Conservation (phyloP, 2,329 filamentous ascomycete genomes). For the Scytalidium lignicola region DNA sequence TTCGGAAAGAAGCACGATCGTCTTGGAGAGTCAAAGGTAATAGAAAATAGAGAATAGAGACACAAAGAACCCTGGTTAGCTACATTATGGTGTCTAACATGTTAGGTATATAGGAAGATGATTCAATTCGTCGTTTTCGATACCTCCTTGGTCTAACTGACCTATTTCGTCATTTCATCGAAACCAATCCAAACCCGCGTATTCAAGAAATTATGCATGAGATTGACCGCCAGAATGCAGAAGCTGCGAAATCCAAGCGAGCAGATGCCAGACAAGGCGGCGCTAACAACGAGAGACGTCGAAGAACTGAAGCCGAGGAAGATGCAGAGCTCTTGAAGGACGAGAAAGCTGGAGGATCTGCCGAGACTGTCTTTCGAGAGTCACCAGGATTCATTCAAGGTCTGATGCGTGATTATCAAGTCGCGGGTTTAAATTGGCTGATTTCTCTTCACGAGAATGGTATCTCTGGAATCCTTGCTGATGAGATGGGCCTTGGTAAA, state of each 20-base stretch:
- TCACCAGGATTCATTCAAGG: constrained; percentile 84
- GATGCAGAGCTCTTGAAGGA: constrained; percentile 85
- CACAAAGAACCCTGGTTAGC: not conserved
- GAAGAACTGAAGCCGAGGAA: constrained; percentile 95
- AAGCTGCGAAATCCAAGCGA: constrained; percentile 66
- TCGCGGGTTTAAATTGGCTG: constrained; percentile 94
- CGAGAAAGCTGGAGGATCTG: constrained; percentile 80
- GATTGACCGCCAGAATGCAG: constrained; percentile 88
- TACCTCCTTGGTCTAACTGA: constrained; percentile 94
- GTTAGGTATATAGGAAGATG: constrained; percentile 65
- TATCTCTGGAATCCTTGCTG: constrained; percentile 94
- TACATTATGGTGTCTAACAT: not conserved
- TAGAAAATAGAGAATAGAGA: no score
- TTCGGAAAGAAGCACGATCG: constrained; percentile 93
- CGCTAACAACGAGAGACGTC: constrained; percentile 69
- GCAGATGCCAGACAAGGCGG: constrained; percentile 76
- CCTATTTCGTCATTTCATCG: constrained; percentile 97
- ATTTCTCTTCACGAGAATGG: constrained; percentile 97
- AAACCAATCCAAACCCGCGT: constrained; percentile 91
- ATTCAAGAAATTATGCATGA: constrained; percentile 91
- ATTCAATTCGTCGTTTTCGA: constrained; percentile 87
- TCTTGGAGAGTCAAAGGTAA: constrained; percentile 90
- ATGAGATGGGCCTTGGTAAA: constrained; percentile 98
- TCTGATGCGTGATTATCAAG: constrained; percentile 92
- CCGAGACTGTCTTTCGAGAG: constrained; percentile 87